Percentiles rank a stretch among this genome's conserved stretches.
phyloP scores from a whole-genome alignment of 176 grass and related monocot genomes.

The Musa acuminata region DNA sequence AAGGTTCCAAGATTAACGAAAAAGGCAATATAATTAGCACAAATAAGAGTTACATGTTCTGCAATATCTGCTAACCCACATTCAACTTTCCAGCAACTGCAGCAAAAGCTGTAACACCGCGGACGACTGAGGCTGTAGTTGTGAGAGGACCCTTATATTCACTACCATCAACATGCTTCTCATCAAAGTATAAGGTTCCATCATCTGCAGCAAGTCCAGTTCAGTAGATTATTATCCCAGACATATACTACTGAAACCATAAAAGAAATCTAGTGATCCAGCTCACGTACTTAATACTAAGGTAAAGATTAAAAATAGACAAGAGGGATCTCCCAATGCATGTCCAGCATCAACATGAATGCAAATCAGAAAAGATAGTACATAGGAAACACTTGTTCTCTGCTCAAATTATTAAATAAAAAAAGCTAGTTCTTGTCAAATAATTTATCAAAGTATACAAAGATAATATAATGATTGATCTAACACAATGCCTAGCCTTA shows the following conservation, averaged over 20 bases:
- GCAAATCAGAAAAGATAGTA: background rate
- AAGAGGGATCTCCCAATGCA: too few relatives aligned
- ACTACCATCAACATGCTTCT: constrained; percentile 69
- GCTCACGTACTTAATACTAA: too few relatives aligned
- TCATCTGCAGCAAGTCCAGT: constrained; percentile 47
- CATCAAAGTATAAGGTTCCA: constrained; percentile 84
- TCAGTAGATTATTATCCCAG: background rate
- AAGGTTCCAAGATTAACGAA: constrained; percentile 9
- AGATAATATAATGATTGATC: too few relatives aligned
- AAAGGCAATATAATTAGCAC: background rate
- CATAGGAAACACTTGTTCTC: background rate
- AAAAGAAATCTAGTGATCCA: too few relatives aligned
- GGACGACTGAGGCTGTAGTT: constrained; percentile 83
- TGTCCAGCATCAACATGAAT: background rate
- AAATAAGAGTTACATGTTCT: constrained; percentile 1
- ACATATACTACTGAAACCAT: too few relatives aligned
- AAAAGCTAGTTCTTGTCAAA: too few relatives aligned
- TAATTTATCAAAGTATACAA: too few relatives aligned
- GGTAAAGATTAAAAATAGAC: too few relatives aligned
- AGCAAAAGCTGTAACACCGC: constrained; percentile 59
- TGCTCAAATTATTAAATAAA: too few relatives aligned
- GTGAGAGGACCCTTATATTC: constrained; percentile 81
- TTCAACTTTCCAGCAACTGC: constrained; percentile 58
- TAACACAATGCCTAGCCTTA: too few relatives aligned
- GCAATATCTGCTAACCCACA: constrained; percentile 30